Conservation (phyloP, 257 asterid species). For the Solanum okadae region DNA sequence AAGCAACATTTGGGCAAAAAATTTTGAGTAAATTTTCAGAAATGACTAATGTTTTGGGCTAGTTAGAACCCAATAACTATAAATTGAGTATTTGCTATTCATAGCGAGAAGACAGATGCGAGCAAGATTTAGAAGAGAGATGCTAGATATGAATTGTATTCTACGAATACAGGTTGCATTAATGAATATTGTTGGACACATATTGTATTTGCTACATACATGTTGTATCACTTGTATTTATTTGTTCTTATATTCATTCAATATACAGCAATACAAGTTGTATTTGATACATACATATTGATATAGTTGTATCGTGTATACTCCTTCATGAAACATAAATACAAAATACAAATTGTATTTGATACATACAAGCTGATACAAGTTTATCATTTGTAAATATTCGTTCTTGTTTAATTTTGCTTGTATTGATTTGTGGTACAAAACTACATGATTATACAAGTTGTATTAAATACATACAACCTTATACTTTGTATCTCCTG, state of each 20-base stretch:
- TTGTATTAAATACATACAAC: no score
- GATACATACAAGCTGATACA: no score
- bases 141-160: no score
- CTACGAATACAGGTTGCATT: neutral
- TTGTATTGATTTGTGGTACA: neutral
- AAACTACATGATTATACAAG: neutral
- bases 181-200: neutral
- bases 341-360: neutral
- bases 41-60: neutral
- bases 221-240: neutral
- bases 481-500: neutral
- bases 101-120: neutral
- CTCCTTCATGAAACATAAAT: neutral
- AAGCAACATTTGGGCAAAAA: neutral
- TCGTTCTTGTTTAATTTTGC: no score
- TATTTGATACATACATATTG: neutral
- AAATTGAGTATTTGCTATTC: neutral
- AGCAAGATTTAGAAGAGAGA: neutral
- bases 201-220: neutral
- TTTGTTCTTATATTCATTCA: neutral
- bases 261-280: neutral
- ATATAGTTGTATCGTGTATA: no score
- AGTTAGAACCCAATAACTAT: neutral
- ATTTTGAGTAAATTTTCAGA: neutral
- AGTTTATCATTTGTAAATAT: neutral